phyloP scores from a whole-genome alignment of 2,329 filamentous ascomycete genomes.

The Colletotrichum destructivum region DNA sequence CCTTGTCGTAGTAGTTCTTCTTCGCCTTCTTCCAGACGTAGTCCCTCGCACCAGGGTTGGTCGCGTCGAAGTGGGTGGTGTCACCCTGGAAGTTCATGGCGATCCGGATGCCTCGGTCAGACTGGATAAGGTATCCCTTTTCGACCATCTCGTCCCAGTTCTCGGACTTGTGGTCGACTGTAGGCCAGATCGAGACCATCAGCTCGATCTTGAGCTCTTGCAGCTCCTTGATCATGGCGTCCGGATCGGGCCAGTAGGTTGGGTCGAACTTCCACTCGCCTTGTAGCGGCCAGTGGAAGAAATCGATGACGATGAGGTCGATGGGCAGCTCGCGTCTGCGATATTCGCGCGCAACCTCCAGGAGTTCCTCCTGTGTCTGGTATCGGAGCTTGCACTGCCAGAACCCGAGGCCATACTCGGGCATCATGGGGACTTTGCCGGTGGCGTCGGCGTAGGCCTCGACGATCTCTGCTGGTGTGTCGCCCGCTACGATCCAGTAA shows the following conservation, averaged over 20 bases:
- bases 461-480: conserved; percentile 66
- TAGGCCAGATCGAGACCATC: conserved; percentile 81
- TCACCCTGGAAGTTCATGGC: conserved; percentile 73
- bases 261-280: conserved; percentile 79
- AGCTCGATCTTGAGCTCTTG: conserved; percentile 72
- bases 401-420: conserved; percentile 75
- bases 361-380: conserved; percentile 72
- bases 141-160: conserved; percentile 51
- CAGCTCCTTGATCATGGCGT: conserved; percentile 75
- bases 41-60: conserved; percentile 70
- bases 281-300: conserved; percentile 76
- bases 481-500: conserved; percentile 73
- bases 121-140: conserved; percentile 71
- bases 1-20: conserved; percentile 73
- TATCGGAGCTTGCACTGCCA: conserved; percentile 77
- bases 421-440: conserved; percentile 74
- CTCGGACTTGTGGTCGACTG: conserved; percentile 53
- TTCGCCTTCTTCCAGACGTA: conserved; percentile 74
- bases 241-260: conserved; percentile 76
- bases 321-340: conserved; percentile 66
- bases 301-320: conserved; percentile 75
- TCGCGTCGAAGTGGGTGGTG: conserved; percentile 74
- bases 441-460: conserved; percentile 68
- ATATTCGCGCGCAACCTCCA: conserved; percentile 71
- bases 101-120: conserved; percentile 71